Evolutionary conservation across 2,329 filamentous ascomycete genomes (phyloP), one percentile per base, ranked within the genome.

Genomic region (Tolypocladium ophioglossoides): DNA sequence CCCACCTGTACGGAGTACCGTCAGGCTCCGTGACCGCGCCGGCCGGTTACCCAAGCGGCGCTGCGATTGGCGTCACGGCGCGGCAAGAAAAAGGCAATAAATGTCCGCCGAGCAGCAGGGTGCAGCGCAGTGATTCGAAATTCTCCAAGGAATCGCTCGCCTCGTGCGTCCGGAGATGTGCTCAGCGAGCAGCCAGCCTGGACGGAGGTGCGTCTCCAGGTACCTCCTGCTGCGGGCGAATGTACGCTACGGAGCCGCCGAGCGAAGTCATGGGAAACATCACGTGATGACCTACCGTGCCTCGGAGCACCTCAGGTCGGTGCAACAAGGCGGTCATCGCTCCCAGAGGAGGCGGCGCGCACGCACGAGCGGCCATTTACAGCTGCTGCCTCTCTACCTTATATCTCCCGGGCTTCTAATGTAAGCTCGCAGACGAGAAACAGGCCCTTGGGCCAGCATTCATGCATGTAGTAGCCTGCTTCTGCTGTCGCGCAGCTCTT

Each of bases 1-100:
- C 61, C 55, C 54, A 57, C 50, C 38, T 46, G 51, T 50, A n/a
- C n/a, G n/a, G n/a, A n/a, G n/a, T n/a, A 48, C 32, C 22, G 50
- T 48, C 44, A 24, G 35, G 30, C 34, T 22, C 24, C 24, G 30
- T 20, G 20, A 35, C 48, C 50, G 39, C 27, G 53, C 32, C 27
- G 27, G 44, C 11, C 18, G 24, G 44, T 4, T 34, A 11, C 44
- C 18, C 27, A 3, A 3, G 27, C 27, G 27, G 44, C 44, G 44
- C 27, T 4, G 18, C 27, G 27, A 48, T 48, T n/a, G 27, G 20
- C 27, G 27, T 34, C 44, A 27, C 44, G 18, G 18, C 2, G 4
- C 44, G 14, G 27, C 27, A 12, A 2, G n/a, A 30, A 48, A 27
- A 34, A 2, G 2, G 14, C 22, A 4, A 32, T 12, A 47, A 32